Conservation (phyloP, 1,139 yeast genomes). For the Yamadazyma spencermartinsiae region DNA sequence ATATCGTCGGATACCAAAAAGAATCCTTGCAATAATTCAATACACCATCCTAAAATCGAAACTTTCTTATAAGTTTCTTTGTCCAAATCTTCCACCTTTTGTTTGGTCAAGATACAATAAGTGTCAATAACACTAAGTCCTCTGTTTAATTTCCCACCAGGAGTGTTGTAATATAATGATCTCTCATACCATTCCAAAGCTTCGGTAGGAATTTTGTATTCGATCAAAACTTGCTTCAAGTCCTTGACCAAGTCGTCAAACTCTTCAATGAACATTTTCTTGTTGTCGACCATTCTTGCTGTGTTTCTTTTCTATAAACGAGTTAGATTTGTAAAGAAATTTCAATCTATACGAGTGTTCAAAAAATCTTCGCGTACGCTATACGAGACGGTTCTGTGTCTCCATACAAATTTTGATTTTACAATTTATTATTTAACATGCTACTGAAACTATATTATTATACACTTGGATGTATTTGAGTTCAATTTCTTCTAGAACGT, state of each 20-base stretch:
- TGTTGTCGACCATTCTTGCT: slow-evolving; percentile 9
- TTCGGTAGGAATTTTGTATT: slow-evolving; percentile 81
- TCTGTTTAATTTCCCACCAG: slow-evolving; percentile 96
- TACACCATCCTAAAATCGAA: slow-evolving; percentile 93
- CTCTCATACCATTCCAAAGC: slow-evolving; percentile 85
- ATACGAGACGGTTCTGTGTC: neutral
- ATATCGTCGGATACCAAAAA: slow-evolving; percentile 98
- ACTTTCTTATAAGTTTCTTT: slow-evolving; percentile 76
- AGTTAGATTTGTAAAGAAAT: no score
- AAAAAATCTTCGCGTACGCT: neutral
- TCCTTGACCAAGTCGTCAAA: slow-evolving; percentile 83
- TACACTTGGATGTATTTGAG: slow-evolving; percentile 3
- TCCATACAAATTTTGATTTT: no score
- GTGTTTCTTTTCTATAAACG: neutral
- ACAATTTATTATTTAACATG: no score
- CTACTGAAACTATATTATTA: slow-evolving; percentile 5
- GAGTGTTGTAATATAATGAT: slow-evolving; percentile 80
- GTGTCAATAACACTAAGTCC: slow-evolving; percentile 96
- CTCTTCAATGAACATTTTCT: slow-evolving; percentile 61
- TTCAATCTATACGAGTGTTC: neutral
- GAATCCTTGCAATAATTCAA: slow-evolving; percentile 93
- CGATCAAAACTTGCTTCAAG: slow-evolving; percentile 58
- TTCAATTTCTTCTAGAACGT: slow-evolving; percentile 31
- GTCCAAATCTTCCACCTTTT: slow-evolving; percentile 57
- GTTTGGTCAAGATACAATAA: slow-evolving; percentile 73